Conservation (phyloP, 106 monocot species). For the Dendrobium huoshanense region DNA sequence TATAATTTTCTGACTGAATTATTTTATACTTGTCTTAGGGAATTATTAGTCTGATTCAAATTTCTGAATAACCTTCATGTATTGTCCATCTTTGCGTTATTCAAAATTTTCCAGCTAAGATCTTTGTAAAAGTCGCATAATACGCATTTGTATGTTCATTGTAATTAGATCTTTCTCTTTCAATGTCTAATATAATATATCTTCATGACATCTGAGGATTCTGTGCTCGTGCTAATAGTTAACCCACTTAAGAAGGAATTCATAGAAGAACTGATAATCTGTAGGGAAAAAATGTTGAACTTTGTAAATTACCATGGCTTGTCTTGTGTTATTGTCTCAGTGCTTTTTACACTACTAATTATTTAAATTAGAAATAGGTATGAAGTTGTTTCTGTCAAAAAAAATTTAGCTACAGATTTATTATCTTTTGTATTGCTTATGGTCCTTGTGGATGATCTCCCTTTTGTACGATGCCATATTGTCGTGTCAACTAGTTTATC, state of each 20-base stretch:
- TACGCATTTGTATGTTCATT: too few species aligned
- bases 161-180: not conserved
- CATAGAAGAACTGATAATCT: not conserved
- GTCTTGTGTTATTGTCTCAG: too few species aligned
- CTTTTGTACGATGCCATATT: not conserved
- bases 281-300: not conserved
- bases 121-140: too few species aligned
- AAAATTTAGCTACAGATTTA: not conserved
- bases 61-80: too few species aligned
- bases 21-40: too few species aligned
- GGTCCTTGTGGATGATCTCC: not conserved
- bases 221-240: not conserved
- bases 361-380: not conserved
- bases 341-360: not conserved
- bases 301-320: not conserved
- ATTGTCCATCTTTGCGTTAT: too few species aligned
- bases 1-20: too few species aligned
- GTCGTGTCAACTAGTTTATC: not conserved
- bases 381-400: not conserved
- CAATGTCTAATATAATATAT: not conserved
- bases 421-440: not conserved
- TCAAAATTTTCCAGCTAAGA: too few species aligned
- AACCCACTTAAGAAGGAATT: not conserved
- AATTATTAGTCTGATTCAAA: too few species aligned
- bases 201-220: too few species aligned